Base-by-base conservation (phyloP, 2,329 filamentous ascomycete species). In the Stenocarpella maydis region DNA sequence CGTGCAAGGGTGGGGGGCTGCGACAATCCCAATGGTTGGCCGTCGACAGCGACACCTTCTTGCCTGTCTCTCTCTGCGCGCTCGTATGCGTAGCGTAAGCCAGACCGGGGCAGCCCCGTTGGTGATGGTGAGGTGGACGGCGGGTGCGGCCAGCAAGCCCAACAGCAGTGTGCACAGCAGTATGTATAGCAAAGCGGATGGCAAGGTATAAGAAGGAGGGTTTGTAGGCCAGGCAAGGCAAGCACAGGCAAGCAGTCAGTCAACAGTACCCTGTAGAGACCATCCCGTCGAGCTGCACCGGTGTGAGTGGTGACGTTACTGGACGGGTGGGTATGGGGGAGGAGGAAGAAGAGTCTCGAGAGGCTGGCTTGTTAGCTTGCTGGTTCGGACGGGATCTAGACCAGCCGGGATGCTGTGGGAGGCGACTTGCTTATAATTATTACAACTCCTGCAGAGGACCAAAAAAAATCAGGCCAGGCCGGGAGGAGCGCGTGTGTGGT, bases 1-100 rank as follows among this genome's bases (percentile, higher is more conserved):
- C 15, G 53, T 28, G 14, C 41, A 37, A 41, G 52, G 64, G 65
- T 52, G 65, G 65, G 65, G 65, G 65, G 65, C 65, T 67, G 65
- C 21, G 45, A 58, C 19, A 28, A 58, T 67, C 52, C 21, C 15
- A 67, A n/a, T 49, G 17, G 64, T 39, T 55, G 28, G 39, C 64
- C n/a, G 64, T 55, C 52, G 65, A 50, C 52, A 39, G 65, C 45
- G 64, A 55, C 41, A 67, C 52, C 52, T n/a, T 49, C 34, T 37
- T 49, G 65, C 52, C 52, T 17, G 19, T 54, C 39, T 55, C 24
- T 54, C 39, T 55, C 24, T 37, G 39, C 53, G 52, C 50, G 64
- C 17, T 39, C 24, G 53, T n/a, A 17, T 65, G 45, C 34, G 45
- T 15, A 26, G 45, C 34, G 45, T 15, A 26, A 26, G 28, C 47